Base-by-base conservation (phyloP, 805 yeast species). In the Spathaspora sp. region DNA sequence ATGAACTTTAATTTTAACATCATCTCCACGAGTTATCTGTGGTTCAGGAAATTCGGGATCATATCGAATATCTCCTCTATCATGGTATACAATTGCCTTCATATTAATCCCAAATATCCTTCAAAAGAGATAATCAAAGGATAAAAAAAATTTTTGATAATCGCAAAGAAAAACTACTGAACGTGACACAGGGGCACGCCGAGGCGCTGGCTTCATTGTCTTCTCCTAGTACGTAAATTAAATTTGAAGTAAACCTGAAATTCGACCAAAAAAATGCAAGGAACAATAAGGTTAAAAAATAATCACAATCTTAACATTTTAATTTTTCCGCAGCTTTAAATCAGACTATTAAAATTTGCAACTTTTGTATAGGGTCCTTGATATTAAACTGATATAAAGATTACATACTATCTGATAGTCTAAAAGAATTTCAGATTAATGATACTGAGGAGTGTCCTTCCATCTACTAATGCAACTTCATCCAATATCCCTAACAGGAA, bases 1-100 rank as follows among this genome's bases (percentile, higher is more conserved):
- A 57, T 79, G 81, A 48, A 80, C 76, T 62, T 81, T 81, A 48
- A 83, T 70, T 58, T 81, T 86, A 35, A 83, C 75, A 56, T 82
- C 87, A 38, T 58, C 62, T 2, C 58, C 55, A 29, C 57, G 54
- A 46, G 55, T 39, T 28, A 59, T 50, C 49, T 64, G 60, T 44
- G 63, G 70, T 49, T 56, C 63, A 82, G 62, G 60, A 48, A 52
- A 59, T 20, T 55, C 57, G 8, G 44, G 39, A 12, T 54, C 49
- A 45, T 49, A 61, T 23, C 55, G 49, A 28, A 62, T 48, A 48
- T 59, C 57, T 5, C 57, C 55, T 29, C 52, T 56, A 8, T 61
- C 66, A 46, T 61, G 54, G 49, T 57, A 62, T 4, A 60, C 65
- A 43, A 62, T 60, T 28, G 65, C 66, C 52, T 56, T 57, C 66